Percentiles rank a stretch among this genome's conserved stretches.
phyloP scores from a whole-genome alignment of 2,329 filamentous ascomycete species.

The Trichoderma sp. region DNA sequence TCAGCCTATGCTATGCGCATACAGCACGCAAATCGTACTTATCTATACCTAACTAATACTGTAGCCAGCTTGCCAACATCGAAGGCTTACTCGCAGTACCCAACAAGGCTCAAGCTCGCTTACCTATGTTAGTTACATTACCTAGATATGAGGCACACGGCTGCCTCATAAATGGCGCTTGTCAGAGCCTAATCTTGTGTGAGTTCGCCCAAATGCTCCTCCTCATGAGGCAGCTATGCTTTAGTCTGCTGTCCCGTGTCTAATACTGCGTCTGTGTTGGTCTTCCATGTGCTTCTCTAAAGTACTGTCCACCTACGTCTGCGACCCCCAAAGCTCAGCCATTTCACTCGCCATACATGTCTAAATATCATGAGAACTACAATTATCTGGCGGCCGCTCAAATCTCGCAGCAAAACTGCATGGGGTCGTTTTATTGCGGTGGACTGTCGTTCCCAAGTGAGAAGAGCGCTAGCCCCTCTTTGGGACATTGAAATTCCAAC shows the following conservation, averaged over 20 bases:
- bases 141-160: not conserved
- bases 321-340: not conserved
- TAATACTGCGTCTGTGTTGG: not conserved
- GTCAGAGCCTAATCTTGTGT: not conserved
- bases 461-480: conserved; percentile 2
- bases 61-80: not conserved
- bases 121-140: not conserved
- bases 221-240: not conserved
- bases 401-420: conserved; percentile 2
- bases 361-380: not conserved
- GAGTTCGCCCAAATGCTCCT: too few species aligned
- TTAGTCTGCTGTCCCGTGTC: not conserved
- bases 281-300: not conserved
- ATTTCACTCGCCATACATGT: not conserved
- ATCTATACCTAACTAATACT: not conserved
- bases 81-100: not conserved
- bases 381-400: not conserved
- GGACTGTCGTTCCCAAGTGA: conserved; percentile 7
- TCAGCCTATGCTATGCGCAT: too few species aligned
- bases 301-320: not conserved
- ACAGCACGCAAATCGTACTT: not conserved
- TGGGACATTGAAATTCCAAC: not conserved
- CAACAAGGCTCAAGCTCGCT: not conserved
- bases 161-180: not conserved
- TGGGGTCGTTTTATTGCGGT: conserved; percentile 14